Base-by-base conservation (phyloP, 176 grass and related monocot species). In the Oryza rufipogon region DNA sequence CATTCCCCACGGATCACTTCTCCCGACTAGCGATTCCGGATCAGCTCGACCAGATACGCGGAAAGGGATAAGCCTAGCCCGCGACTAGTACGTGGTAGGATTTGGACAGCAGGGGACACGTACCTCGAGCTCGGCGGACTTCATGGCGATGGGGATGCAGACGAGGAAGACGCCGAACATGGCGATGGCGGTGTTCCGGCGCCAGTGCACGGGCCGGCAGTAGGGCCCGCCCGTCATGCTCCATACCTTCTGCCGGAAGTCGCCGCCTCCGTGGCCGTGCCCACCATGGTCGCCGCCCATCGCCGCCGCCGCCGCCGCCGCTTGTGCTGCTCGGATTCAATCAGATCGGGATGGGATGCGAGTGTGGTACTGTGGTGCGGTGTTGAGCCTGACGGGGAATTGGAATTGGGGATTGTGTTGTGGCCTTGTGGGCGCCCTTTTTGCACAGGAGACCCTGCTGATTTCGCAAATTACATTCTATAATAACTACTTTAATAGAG, bases 171-270 rank as follows among this genome's bases (percentile, higher is more conserved):
- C 22, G 39, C 97, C 91, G 68, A 94, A 78, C 80, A 95, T 91
- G 54, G 97, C 97, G 88, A 99, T 94, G 71, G 97, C 97, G 16
- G 97, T 99, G 86, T 99, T 99, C 75, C 97, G 97, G 83, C 82
- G 86, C 97, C 97, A 99, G 91, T 99, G 97, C 36, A 94, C 82
- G 71, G 97, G 97, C 70, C 97, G 97, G 89, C 97, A 99, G 88
- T 99, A 86, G 64, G 97, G 91, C 56, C 97, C 97, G 13, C 97
- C 97, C 10, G 97, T 99, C 97, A 99, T 91, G 89, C 97, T 99
- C 97, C 97, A 99, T 25, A 99, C 97, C 79, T 99, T 99, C 19
- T 70, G 88, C 75, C 93, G 82, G 88, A 91, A 99, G 67, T 99
- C 96, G 16, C 85, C 94, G n/a, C 71, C 74, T 4, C 64, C 90